These are phyloP conservation scores for Gossypium australe DNA, from an alignment of 345 rosid species.

Conservation along the genomic window DNA sequence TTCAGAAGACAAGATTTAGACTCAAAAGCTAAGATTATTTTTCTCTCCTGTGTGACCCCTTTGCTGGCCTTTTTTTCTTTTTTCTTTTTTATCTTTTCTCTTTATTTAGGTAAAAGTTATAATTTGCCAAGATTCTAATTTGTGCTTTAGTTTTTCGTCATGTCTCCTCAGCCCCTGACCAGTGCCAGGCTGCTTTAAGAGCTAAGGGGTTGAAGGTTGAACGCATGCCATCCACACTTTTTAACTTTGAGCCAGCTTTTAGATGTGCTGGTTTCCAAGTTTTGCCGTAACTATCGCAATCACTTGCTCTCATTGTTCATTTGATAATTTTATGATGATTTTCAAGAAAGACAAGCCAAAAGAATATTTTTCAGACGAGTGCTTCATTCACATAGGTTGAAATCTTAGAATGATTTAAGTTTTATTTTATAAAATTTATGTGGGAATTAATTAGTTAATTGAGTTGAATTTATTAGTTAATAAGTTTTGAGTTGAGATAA, in stretches of 20 bases:
- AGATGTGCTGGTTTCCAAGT: constrained; percentile 1
- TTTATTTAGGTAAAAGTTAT: neutral
- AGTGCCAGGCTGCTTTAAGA: constrained; percentile 4
- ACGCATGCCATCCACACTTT: constrained; percentile 8
- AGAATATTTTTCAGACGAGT: neutral
- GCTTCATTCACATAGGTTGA: too few species aligned
- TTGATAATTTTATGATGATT: neutral
- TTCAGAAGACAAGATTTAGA: constrained; percentile 12
- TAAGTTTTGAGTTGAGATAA: too few species aligned
- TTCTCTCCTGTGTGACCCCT: neutral
- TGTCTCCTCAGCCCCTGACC: constrained; percentile 1
- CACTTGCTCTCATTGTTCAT: constrained; percentile 4
- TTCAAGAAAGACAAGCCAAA: neutral
- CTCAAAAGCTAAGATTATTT: constrained; percentile 4
- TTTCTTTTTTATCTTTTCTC: neutral
- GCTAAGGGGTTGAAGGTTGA: constrained; percentile 4
- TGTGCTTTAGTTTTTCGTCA: neutral
- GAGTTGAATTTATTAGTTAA: too few species aligned
- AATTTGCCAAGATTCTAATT: constrained; percentile 7
- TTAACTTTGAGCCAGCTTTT: neutral
- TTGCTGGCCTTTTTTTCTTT: too few species aligned
- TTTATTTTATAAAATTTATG: too few species aligned
- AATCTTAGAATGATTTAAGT: too few species aligned
- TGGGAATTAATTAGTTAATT: too few species aligned
- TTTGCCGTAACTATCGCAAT: constrained; percentile 21